Evolutionary conservation across 148 eudicot genomes (phyloP), one percentile per base, ranked within the genome.

Genomic region (Rhododendron kiyosumense): DNA sequence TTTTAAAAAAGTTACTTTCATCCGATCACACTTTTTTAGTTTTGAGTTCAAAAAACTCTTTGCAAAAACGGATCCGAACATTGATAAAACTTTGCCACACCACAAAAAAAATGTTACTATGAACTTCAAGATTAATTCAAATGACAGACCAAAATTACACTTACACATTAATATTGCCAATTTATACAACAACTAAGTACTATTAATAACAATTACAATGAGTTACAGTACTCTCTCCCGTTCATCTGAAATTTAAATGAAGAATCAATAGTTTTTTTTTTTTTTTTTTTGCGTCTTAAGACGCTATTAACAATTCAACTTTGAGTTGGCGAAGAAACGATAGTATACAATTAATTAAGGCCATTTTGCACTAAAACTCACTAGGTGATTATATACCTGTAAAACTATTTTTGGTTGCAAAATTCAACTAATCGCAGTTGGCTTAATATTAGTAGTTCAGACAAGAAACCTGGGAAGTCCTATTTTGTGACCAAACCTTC

Each of bases 381-480:
- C 76, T 71, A 14, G 15, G 38, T 71, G 20, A 32, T 13, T 71
- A 67, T 67, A 5, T 63, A 63, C 11, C 67, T 61, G 1, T 30
- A 30, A 32, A 71, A 71, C 20, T 71, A 71, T 30, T 4, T 30
- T 71, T 32, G 20, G 76, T 14, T 71, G 76, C 76, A 71, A 71
- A 71, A 71, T 30, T 32, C 3, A 71, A 15, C 20, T 30, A 7
- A 15, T 71, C 34, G 1, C 76, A 32, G 41, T 71, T 30, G 9
- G 76, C 76, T 12, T 46, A 49, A 65, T 52, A 22, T 81, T 71
- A 81, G 89, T 32, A 81, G 89, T 36, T 71, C 9, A 71, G 17
- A 88, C 57, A 20, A 91, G 89, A 81, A 96, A 95, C 86, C 94
- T 91, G 1, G 95, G 87, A 71, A 96, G 96, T 11, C 99, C 99